Conservation (phyloP, 345 rosid species). For the Dovyalis caffra region DNA sequence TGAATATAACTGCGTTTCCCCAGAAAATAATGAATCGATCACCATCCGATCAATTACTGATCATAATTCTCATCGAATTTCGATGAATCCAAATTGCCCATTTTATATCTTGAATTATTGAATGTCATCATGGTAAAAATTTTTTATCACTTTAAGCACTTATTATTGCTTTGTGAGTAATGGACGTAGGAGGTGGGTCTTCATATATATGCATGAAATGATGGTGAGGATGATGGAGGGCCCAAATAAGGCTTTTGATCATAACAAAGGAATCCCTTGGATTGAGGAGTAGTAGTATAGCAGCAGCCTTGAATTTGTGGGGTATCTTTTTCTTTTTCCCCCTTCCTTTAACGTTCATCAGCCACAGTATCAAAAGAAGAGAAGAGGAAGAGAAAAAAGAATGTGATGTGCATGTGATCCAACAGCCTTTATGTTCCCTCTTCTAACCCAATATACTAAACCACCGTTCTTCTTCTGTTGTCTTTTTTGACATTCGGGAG, state of each 20-base stretch:
- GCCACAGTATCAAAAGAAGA: conserved; percentile 62
- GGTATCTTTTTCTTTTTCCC: conserved; percentile 30
- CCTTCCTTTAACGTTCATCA: conserved; percentile 40
- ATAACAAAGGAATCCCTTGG: conserved; percentile 54
- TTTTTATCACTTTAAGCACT: conserved; percentile 20
- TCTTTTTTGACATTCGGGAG: conserved; percentile 45
- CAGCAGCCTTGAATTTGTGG: conserved; percentile 41
- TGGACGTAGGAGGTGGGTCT: conserved; percentile 40
- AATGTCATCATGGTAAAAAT: conserved; percentile 13
- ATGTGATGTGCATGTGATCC: conserved; percentile 76
- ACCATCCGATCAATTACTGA: conserved; percentile 24
- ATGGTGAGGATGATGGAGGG: conserved; percentile 61
- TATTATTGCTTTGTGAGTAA: conserved; percentile 22
- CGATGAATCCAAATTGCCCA: neutral
- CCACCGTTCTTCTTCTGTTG: conserved; percentile 27
- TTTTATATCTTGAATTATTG: conserved; percentile 6
- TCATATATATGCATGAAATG: conserved; percentile 56
- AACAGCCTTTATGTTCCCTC: conserved; percentile 83
- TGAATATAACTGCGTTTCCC: conserved; percentile 36
- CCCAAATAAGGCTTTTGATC: conserved; percentile 44
- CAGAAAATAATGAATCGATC: conserved; percentile 22
- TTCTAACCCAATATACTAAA: conserved; percentile 21
- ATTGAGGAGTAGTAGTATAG: conserved; percentile 48
- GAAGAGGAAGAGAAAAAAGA: conserved; percentile 36
- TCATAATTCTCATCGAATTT: conserved; percentile 12